Evolutionary conservation across 371 early-diverging fungal genomes (phyloP).

Genomic region (Encephalitozoon cuniculi): DNA sequence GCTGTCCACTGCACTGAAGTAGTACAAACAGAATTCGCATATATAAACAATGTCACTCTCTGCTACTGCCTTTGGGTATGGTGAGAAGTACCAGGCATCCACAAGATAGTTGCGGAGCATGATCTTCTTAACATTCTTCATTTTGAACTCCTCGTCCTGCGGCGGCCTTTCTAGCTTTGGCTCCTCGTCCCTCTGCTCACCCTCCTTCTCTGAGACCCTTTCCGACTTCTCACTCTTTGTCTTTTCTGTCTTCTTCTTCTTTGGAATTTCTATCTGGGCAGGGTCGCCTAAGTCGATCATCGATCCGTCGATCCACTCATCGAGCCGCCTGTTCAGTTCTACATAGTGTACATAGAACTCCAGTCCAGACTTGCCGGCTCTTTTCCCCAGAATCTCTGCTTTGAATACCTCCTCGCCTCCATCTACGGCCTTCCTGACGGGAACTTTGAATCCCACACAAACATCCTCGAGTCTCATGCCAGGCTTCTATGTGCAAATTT

Average conservation of each 20-base stretch:
- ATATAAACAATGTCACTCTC: slow-evolving; percentile 71
- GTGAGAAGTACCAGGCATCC: slow-evolving; percentile 89
- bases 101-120: slow-evolving; percentile 71
- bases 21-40: slow-evolving; percentile 91
- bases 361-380: slow-evolving; percentile 59
- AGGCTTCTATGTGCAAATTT: neutral
- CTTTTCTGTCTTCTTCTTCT: slow-evolving; percentile 61
- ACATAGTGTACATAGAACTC: slow-evolving; percentile 94
- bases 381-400: slow-evolving; percentile 81
- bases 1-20: slow-evolving; percentile 67
- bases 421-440: slow-evolving; percentile 64
- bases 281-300: slow-evolving; percentile 68
- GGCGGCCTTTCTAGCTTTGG: neutral
- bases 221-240: neutral
- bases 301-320: slow-evolving; percentile 82
- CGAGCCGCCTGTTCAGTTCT: slow-evolving; percentile 92
- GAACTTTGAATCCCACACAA: slow-evolving; percentile 67
- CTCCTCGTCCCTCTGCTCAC: slow-evolving; percentile 22
- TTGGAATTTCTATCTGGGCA: slow-evolving; percentile 60
- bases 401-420: slow-evolving; percentile 63
- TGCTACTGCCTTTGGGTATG: slow-evolving; percentile 90
- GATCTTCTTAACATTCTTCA: slow-evolving; percentile 66
- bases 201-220: neutral
- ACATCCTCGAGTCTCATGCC: slow-evolving; percentile 13
- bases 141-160: slow-evolving; percentile 52